These are phyloP conservation scores for Ogataea allantospora DNA, from an alignment of 805 yeast genomes.

Conservation along the genomic window DNA sequence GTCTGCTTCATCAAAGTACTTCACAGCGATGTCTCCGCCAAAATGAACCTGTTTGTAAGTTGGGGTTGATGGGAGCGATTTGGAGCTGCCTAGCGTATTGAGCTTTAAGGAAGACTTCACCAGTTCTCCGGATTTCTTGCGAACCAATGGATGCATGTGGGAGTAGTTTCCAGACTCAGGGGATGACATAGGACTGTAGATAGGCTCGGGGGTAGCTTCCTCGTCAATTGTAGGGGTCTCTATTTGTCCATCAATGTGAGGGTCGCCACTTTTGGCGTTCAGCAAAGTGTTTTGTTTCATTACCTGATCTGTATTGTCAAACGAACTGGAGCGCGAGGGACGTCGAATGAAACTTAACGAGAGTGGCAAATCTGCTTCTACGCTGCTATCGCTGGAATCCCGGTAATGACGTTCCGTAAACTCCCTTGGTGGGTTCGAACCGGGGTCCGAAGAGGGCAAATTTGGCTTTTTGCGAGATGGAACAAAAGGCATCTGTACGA, in stretches of 20 bases:
- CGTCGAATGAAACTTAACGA: constrained; percentile 33
- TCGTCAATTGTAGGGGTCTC: neutral
- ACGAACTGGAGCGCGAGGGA: constrained; percentile 32
- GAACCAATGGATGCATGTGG: constrained; percentile 44
- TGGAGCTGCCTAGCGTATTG: constrained; percentile 26
- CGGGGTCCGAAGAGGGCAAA: neutral
- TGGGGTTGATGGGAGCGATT: constrained; percentile 53
- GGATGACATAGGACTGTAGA: constrained; percentile 11
- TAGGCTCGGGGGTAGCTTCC: constrained; percentile 6
- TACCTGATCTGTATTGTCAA: constrained; percentile 24
- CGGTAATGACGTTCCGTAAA: constrained; percentile 6
- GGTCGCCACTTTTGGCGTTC: constrained; percentile 19
- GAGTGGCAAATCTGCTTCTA: constrained; percentile 27
- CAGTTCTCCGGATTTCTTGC: constrained; percentile 87
- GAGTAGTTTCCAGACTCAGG: constrained; percentile 13
- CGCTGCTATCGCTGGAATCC: constrained; percentile 20
- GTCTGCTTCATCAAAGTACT: constrained; percentile 70
- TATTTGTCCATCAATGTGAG: neutral
- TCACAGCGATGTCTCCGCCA: constrained; percentile 70
- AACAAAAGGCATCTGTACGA: constrained; percentile 24
- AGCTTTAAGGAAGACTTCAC: constrained; percentile 72
- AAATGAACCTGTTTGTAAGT: constrained; percentile 79
- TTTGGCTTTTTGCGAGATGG: constrained; percentile 15
- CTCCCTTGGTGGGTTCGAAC: neutral
- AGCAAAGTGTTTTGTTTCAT: constrained; percentile 34